Conservation (phyloP, 2,329 filamentous ascomycete species). For the Microdochium bolleyi region DNA sequence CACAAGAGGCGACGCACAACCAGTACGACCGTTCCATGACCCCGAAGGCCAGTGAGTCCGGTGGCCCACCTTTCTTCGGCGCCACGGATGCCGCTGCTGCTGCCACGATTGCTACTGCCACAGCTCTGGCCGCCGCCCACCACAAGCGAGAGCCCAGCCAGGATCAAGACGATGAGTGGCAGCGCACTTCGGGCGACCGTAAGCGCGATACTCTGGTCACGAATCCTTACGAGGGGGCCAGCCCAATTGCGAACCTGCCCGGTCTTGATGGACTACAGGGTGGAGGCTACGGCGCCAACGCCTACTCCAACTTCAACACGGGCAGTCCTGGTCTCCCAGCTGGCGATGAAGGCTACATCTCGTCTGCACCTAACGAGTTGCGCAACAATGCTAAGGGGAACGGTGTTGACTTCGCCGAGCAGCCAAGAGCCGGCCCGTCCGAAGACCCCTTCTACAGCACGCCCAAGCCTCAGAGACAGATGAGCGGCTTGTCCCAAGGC, state of each 20-base stretch:
- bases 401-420: slow-evolving; percentile 43
- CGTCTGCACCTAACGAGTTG: slow-evolving; percentile 54
- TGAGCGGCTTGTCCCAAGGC: slow-evolving; percentile 87
- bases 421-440: slow-evolving; percentile 40
- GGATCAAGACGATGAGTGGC: slow-evolving; percentile 58
- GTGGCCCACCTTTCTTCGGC: slow-evolving; percentile 30
- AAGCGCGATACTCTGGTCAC: slow-evolving; percentile 61
- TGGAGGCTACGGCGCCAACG: slow-evolving; percentile 24
- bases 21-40: slow-evolving; percentile 19
- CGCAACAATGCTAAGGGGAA: slow-evolving; percentile 49
- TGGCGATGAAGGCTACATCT: slow-evolving; percentile 88
- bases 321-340: slow-evolving; percentile 53
- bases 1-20: slow-evolving; percentile 17
- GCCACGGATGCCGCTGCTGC: slow-evolving; percentile 40
- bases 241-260: slow-evolving; percentile 49
- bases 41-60: slow-evolving; percentile 20
- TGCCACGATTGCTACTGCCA: slow-evolving; percentile 44
- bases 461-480: slow-evolving; percentile 54
- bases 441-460: slow-evolving; percentile 60
- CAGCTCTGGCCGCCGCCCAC: slow-evolving; percentile 34
- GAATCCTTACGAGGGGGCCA: slow-evolving; percentile 59
- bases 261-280: slow-evolving; percentile 43
- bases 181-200: slow-evolving; percentile 50
- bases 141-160: slow-evolving; percentile 48
- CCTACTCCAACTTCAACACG: slow-evolving; percentile 39